Evolutionary conservation across 2,329 filamentous ascomycete genomes (phyloP).

Genomic region (Fusarium liriodendri): DNA sequence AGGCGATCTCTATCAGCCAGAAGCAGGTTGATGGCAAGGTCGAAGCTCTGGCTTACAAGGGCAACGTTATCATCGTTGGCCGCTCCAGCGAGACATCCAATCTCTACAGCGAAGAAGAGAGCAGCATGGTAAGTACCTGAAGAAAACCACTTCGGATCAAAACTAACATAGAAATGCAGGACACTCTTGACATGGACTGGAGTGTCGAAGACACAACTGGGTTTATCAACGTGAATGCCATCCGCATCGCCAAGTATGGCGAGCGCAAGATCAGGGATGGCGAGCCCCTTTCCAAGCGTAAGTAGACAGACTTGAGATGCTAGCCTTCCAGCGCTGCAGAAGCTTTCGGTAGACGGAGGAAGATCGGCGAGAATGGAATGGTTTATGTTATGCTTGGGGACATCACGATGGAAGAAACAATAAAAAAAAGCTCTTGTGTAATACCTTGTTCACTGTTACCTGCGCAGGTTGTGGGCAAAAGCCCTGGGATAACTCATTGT

Average conservation of each 20-base stretch:
- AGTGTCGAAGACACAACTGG: conserved; percentile 8
- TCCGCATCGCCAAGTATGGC: conserved; percentile 4
- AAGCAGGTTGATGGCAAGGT: conserved; percentile 9
- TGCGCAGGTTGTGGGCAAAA: not conserved
- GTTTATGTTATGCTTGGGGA: not conserved
- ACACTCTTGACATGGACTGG: conserved; percentile 8
- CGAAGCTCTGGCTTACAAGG: conserved; percentile 8
- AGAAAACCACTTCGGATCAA: conserved; percentile 2
- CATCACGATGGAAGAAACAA: conserved; percentile 1
- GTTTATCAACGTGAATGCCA: conserved; percentile 1
- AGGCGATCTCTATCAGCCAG: conserved; percentile 4
- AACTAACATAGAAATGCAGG: conserved; percentile 9
- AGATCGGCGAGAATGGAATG: conserved; percentile 3
- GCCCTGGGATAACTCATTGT: not conserved
- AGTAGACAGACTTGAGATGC: conserved; percentile 7
- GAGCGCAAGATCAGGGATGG: conserved; percentile 9
- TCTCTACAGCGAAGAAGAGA: conserved; percentile 8
- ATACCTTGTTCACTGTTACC: not conserved
- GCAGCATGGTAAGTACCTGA: conserved; percentile 7
- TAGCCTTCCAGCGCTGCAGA: not conserved
- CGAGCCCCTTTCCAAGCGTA: conserved; percentile 9
- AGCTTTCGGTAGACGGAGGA: not conserved
- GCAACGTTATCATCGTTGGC: conserved; percentile 6
- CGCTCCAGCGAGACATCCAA: conserved; percentile 10
- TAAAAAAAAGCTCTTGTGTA: conserved; percentile 8